A percentile compares a stretch with the other conserved stretches of the same genome.
phyloP scores from a whole-genome alignment of 2,329 filamentous ascomycete genomes.

The Dendrostoma leiphaemia region DNA sequence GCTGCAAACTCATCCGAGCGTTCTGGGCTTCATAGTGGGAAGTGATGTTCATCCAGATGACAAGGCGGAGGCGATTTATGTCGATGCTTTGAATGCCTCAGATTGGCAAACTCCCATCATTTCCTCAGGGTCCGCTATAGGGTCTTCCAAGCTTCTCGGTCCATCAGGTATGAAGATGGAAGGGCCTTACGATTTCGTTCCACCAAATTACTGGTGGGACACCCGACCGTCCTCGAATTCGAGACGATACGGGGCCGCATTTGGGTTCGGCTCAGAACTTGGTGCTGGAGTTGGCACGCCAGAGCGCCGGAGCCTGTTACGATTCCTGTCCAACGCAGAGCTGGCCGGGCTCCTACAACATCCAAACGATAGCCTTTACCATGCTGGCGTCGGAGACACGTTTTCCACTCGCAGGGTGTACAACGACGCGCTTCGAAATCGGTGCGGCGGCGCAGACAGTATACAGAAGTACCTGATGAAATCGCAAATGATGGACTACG shows the following conservation, averaged over 20 bases:
- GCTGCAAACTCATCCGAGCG: conserved; percentile 58
- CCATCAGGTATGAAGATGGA: conserved; percentile 65
- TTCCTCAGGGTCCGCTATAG: conserved; percentile 54
- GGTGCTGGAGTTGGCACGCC: conserved; percentile 63
- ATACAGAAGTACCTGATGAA: conserved; percentile 59
- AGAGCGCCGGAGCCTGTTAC: conserved; percentile 49
- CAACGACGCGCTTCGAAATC: conserved; percentile 50
- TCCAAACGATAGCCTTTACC: conserved; percentile 52
- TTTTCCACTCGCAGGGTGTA: conserved; percentile 58
- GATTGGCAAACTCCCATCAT: conserved; percentile 59
- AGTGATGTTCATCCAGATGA: conserved; percentile 65
- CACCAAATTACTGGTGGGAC: conserved; percentile 64
- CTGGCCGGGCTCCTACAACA: conserved; percentile 54
- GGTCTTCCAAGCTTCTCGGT: conserved; percentile 49
- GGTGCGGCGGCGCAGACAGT: conserved; percentile 50
- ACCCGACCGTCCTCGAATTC: conserved; percentile 31
- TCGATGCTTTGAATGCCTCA: conserved; percentile 43
- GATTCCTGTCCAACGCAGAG: conserved; percentile 50
- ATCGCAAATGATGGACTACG: conserved; percentile 62
- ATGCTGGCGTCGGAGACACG: conserved; percentile 57
- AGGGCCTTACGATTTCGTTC: conserved; percentile 65
- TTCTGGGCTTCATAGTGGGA: conserved; percentile 58
- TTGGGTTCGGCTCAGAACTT: conserved; percentile 63
- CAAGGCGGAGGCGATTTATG: conserved; percentile 50
- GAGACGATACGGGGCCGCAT: conserved; percentile 51